A percentile compares a stretch with the other conserved stretches of the same genome.
phyloP scores from a whole-genome alignment of 1,284 basidiomycete species.

The Rugosomyces carneus region DNA sequence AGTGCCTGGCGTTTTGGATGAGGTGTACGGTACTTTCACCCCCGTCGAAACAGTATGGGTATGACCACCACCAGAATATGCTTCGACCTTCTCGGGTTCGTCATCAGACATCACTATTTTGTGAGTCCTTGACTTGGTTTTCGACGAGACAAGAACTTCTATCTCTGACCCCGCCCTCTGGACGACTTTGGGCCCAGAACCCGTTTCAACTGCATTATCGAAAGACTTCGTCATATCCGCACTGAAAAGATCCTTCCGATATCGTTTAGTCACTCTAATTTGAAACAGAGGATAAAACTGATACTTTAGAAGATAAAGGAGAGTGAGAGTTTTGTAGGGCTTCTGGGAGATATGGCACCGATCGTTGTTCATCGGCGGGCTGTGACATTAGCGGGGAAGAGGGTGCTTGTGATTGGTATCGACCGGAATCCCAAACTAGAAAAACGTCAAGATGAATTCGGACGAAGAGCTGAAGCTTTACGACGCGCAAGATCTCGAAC shows the following conservation, averaged over 20 bases:
- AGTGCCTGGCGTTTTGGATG: background rate
- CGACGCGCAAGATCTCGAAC: slow-evolving; percentile 18
- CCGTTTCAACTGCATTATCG: background rate
- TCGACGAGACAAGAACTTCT: slow-evolving; percentile 2
- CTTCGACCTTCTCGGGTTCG: slow-evolving; percentile 7
- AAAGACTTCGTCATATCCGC: background rate
- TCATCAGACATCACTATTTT: slow-evolving; percentile 16
- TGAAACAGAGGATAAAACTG: slow-evolving; percentile 3
- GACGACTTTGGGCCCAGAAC: background rate
- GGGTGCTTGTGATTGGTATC: slow-evolving; percentile 5
- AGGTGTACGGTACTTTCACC: background rate
- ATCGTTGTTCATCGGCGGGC: background rate
- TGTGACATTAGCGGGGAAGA: slow-evolving; percentile 14
- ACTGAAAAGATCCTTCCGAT: slow-evolving; percentile 12
- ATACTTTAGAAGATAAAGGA: background rate
- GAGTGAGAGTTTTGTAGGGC: slow-evolving; percentile 5
- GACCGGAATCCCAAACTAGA: slow-evolving; percentile 14
- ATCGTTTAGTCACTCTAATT: slow-evolving; percentile 12
- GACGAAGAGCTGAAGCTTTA: slow-evolving; percentile 2
- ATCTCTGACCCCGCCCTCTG: slow-evolving; percentile 6
- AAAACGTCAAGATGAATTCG: background rate
- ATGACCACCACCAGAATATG: no score
- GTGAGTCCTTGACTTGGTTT: slow-evolving; percentile 6
- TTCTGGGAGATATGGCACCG: background rate
- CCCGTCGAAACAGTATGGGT: no score